These are phyloP conservation scores for Phytophthora sansomeana DNA, from an alignment of 352 stramenopile genomes.

Conservation along the genomic window DNA sequence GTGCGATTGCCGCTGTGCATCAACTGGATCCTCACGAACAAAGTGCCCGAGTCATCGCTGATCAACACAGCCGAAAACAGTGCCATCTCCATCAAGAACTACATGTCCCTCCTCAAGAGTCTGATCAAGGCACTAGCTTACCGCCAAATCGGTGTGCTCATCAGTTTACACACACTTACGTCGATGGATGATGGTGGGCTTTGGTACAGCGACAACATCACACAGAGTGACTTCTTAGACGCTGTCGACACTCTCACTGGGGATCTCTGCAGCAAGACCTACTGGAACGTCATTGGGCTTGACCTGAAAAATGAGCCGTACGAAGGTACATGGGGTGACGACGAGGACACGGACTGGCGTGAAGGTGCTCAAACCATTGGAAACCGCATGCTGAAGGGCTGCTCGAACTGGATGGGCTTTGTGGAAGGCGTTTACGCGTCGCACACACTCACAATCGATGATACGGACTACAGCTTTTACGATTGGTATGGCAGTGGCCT, in stretches of 20 bases:
- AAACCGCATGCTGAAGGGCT: slow-evolving; percentile 71
- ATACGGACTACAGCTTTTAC: slow-evolving; percentile 58
- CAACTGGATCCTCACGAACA: slow-evolving; percentile 66
- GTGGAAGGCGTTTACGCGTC: slow-evolving; percentile 68
- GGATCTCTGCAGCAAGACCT: slow-evolving; percentile 56
- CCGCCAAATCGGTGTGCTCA: slow-evolving; percentile 62
- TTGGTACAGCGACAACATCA: slow-evolving; percentile 54
- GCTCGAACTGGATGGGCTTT: slow-evolving; percentile 73
- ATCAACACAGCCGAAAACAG: slow-evolving; percentile 70
- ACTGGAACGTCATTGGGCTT: slow-evolving; percentile 71
- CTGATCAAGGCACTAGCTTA: slow-evolving; percentile 63
- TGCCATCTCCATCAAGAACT: slow-evolving; percentile 59
- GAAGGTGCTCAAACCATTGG: slow-evolving; percentile 57
- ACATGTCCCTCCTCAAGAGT: slow-evolving; percentile 57
- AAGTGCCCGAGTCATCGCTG: slow-evolving; percentile 47
- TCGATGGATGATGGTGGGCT: slow-evolving; percentile 45
- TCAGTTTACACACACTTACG: slow-evolving; percentile 73
- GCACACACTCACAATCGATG: slow-evolving; percentile 55
- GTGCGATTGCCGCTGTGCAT: slow-evolving; percentile 74
- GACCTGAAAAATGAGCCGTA: slow-evolving; percentile 72
- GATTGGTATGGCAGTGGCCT: slow-evolving; percentile 75
- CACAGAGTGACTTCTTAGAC: slow-evolving; percentile 51
- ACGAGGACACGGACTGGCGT: slow-evolving; percentile 50
- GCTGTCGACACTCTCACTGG: slow-evolving; percentile 60
- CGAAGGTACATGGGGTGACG: slow-evolving; percentile 58